Evolutionary conservation across 2,329 filamentous ascomycete species (phyloP).

Genomic region (Fusarium ramigenum): DNA sequence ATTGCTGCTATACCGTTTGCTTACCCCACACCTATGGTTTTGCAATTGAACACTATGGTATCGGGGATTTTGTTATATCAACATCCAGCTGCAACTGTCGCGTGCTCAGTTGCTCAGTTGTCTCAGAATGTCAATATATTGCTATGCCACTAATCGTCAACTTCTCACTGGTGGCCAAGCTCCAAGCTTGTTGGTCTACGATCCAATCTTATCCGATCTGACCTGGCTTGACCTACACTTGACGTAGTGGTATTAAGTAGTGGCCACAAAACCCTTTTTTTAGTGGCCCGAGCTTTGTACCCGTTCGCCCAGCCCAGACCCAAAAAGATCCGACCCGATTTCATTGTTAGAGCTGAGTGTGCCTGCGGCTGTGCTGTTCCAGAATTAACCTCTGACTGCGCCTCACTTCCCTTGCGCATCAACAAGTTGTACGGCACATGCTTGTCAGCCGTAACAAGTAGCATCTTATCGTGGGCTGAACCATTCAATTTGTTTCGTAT

Average conservation of each 20-base stretch:
- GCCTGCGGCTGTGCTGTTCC: slow-evolving; percentile 38
- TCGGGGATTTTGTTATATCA: neutral
- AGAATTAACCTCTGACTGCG: slow-evolving; percentile 27
- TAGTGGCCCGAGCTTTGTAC: slow-evolving; percentile 28
- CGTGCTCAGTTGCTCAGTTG: neutral
- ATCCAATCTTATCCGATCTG: slow-evolving; percentile 26
- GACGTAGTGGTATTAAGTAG: slow-evolving; percentile 20
- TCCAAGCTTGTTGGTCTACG: slow-evolving; percentile 8
- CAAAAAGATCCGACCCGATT: slow-evolving; percentile 1
- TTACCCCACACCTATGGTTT: slow-evolving; percentile 26
- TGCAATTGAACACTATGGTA: slow-evolving; percentile 4
- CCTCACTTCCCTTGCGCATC: slow-evolving; percentile 33
- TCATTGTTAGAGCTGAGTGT: neutral
- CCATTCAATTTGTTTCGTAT: slow-evolving; percentile 9
- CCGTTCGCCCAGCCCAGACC: slow-evolving; percentile 7
- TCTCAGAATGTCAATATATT: neutral
- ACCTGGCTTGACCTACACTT: slow-evolving; percentile 3
- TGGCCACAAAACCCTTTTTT: slow-evolving; percentile 32
- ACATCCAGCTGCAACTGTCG: slow-evolving; percentile 1
- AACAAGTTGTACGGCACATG: slow-evolving; percentile 7
- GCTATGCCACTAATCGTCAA: neutral
- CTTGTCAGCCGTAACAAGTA: slow-evolving; percentile 30
- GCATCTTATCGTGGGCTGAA: slow-evolving; percentile 20
- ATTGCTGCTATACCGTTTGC: slow-evolving; percentile 29
- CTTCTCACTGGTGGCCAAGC: slow-evolving; percentile 32